Conservation (phyloP, 305 asterid species). For the Stenogyne calaminthoides region DNA sequence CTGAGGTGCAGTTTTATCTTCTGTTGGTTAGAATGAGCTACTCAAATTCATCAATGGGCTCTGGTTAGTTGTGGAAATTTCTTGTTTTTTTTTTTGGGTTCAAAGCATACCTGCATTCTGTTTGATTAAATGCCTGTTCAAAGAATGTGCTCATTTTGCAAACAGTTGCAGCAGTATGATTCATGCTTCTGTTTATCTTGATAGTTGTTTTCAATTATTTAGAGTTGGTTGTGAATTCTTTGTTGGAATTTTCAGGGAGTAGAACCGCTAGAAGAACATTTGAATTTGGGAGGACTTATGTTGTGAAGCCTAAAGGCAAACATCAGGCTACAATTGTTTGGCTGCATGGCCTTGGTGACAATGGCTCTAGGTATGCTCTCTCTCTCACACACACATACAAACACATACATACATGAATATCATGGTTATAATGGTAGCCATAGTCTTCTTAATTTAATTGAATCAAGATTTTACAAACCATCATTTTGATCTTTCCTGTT, state of each 20-base stretch:
- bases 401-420: conserved; percentile 3
- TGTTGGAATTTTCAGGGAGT: conserved; percentile 57
- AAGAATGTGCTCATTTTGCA: neutral
- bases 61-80: conserved; percentile 58
- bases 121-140: conserved; percentile 30
- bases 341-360: conserved; percentile 99
- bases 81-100: neutral
- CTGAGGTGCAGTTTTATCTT: conserved; percentile 23
- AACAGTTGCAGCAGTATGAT: neutral
- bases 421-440: conserved; percentile 20
- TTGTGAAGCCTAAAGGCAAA: conserved; percentile 94
- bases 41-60: conserved; percentile 80
- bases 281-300: conserved; percentile 97
- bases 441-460: conserved; percentile 2
- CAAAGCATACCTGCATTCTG: conserved; percentile 32
- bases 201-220: neutral
- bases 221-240: conserved; percentile 18
- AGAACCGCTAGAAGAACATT: conserved; percentile 62
- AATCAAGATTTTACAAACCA: neutral
- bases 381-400: neutral
- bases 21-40: conserved; percentile 65
- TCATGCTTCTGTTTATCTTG: conserved; percentile 18
- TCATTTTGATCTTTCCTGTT: conserved; percentile 1
- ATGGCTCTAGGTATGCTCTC: conserved; percentile 92
- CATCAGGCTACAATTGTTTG: conserved; percentile 98